phyloP scores from a whole-genome alignment of 352 stramenopile genomes.

The Stramenopiles sp. region DNA sequence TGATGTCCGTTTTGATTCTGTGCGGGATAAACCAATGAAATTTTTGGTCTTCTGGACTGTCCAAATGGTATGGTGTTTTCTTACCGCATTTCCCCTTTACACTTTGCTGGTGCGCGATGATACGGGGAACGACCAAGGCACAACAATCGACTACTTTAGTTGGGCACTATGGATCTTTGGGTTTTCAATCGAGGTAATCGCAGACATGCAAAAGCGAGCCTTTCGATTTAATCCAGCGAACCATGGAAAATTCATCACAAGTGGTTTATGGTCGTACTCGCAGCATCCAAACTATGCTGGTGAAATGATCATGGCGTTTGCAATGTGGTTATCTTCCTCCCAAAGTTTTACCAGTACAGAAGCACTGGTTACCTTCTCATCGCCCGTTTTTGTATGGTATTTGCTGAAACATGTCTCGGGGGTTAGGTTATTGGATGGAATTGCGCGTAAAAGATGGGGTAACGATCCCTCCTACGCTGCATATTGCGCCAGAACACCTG shows the following conservation, averaged over 20 bases:
- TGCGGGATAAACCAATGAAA: constrained; percentile 35
- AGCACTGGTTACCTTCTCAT: constrained; percentile 28
- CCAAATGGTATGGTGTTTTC: constrained; percentile 51
- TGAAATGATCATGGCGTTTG: constrained; percentile 67
- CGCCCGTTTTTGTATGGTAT: constrained; percentile 43
- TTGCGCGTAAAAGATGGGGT: constrained; percentile 45
- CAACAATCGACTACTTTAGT: constrained; percentile 11
- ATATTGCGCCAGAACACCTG: constrained; percentile 47
- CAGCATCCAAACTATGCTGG: constrained; percentile 76
- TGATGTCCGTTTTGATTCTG: constrained; percentile 47
- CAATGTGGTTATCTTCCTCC: constrained; percentile 33
- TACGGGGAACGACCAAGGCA: constrained; percentile 21
- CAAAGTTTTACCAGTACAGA: constrained; percentile 24
- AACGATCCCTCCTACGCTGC: constrained; percentile 36
- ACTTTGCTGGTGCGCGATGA: constrained; percentile 15
- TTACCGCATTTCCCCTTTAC: constrained; percentile 42
- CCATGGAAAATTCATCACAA: constrained; percentile 49
- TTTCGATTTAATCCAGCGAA: constrained; percentile 42
- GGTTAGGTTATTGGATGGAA: constrained; percentile 43
- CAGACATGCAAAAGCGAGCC: constrained; percentile 52
- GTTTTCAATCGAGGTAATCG: constrained; percentile 44
- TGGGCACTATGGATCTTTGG: constrained; percentile 40
- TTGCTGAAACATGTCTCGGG: constrained; percentile 46
- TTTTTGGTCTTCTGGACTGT: constrained; percentile 55
- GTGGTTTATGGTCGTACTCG: constrained; percentile 56